A percentile compares a stretch with the other conserved stretches of the same genome.
These are phyloP conservation scores for Hansenula anomala DNA, from an alignment of 1,139 yeast genomes.

Conservation along the genomic window DNA sequence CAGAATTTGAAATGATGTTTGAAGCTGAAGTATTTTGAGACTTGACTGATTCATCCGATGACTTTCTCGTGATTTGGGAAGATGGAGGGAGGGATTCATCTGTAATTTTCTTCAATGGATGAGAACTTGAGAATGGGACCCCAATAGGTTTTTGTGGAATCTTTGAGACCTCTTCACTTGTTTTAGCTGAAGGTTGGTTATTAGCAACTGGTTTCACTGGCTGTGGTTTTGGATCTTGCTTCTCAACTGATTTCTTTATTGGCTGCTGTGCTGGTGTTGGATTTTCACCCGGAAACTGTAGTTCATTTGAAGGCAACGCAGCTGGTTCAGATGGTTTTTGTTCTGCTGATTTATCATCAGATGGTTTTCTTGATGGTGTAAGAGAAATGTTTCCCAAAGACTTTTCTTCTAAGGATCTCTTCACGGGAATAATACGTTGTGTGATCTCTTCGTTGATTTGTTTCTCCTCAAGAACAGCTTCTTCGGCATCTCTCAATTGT, in stretches of 20 bases:
- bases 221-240: too few relatives aligned
- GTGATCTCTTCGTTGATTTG: slow-evolving; percentile 21
- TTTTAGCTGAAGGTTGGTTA: too few relatives aligned
- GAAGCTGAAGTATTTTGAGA: neutral
- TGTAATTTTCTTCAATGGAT: too few relatives aligned
- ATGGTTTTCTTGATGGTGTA: neutral
- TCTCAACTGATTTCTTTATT: neutral
- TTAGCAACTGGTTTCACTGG: too few relatives aligned
- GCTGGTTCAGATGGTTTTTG: too few relatives aligned
- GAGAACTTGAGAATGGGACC: too few relatives aligned
- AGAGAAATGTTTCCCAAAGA: neutral
- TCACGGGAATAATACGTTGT: slow-evolving; percentile 19
- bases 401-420: slow-evolving; percentile 7
- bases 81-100: too few relatives aligned
- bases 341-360: too few relatives aligned
- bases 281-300: too few relatives aligned
- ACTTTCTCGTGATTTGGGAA: neutral
- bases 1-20: neutral
- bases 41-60: neutral
- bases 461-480: slow-evolving; percentile 23
- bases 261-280: neutral
- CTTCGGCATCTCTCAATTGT: slow-evolving; percentile 32
- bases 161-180: too few relatives aligned
- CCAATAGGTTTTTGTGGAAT: too few relatives aligned
- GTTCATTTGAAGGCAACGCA: too few relatives aligned